Evolutionary conservation across 352 stramenopile species (phyloP), one percentile per base, ranked within the genome.

Genomic region (Pythium grandisporangium): DNA sequence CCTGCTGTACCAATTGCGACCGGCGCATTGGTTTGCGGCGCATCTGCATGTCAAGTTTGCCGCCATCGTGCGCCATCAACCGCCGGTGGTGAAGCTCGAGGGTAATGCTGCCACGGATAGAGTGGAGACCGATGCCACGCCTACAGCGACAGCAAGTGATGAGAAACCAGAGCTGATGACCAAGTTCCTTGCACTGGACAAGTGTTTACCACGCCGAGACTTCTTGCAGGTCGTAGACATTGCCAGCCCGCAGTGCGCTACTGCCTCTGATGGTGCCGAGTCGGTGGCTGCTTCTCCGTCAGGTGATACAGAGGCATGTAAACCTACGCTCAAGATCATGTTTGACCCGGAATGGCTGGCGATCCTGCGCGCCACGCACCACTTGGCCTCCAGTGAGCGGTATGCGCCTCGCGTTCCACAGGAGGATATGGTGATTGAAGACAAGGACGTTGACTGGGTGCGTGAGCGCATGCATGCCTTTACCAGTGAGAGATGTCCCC

Each of bases 11-110:
- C 60, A 82, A 34, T 55, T 99, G 20, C 80, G 88, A 52, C 96
- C 97, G 10, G 61, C 69, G 19, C 93, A 93, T 45, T 99, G 96
- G 96, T 99, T 99, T 61, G 68, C 94, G 0, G 96, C 95, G 19
- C 97, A 99, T 61, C 71, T 99, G 20, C 96, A 99, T 66, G 87
- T 98, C 40, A 99, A 98, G 58, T 99, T 99, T 61, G 64, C 93
- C 26, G 96, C 97, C 4, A 60, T 96, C n/a, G 86, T 99, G 5
- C 58, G 58, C 7, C 96, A 98, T 37, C 27, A 64, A 30, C 1
- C 29, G 40, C 7, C 37, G 5, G 37, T 22, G 24, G 6, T 14
- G 29, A 42, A 4, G 22, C 30, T 13, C 12, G 13, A 20, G 27
- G n/a, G n/a, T 11, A 14, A 17, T 30, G 37, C 37, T 42, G 37